Percentiles rank a stretch among this genome's conserved stretches.
Conservation (phyloP, 2,329 filamentous ascomycete species). For the Ilyonectria destructans region DNA sequence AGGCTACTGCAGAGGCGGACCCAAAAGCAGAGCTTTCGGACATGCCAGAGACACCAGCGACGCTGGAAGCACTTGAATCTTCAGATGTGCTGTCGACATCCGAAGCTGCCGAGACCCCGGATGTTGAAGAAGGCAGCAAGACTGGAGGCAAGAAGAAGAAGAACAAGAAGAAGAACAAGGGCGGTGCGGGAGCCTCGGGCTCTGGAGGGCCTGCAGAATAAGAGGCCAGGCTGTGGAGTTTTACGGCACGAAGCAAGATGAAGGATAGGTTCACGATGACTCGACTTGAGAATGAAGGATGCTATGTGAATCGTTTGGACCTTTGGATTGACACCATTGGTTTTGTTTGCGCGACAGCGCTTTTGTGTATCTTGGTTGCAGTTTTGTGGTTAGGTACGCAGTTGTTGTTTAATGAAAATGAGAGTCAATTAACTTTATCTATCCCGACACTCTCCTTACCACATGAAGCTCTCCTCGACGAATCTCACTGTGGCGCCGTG, state of each 20-base stretch:
- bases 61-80: slow-evolving; percentile 31
- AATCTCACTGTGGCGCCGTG: slow-evolving; percentile 8
- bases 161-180: slow-evolving; percentile 48
- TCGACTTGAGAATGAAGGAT: slow-evolving; percentile 1
- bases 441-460: not conserved
- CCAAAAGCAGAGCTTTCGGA: slow-evolving; percentile 25
- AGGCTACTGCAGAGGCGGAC: not conserved
- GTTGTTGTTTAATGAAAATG: slow-evolving; percentile 1
- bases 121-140: slow-evolving; percentile 36
- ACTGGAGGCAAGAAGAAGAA: slow-evolving; percentile 46
- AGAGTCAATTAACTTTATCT: not conserved
- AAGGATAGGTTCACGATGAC: not conserved
- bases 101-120: slow-evolving; percentile 22
- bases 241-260: slow-evolving; percentile 1
- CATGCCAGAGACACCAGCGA: slow-evolving; percentile 34
- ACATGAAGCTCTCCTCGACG: slow-evolving; percentile 15
- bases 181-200: slow-evolving; percentile 21
- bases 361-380: slow-evolving; percentile 7
- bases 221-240: slow-evolving; percentile 2
- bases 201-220: slow-evolving; percentile 37
- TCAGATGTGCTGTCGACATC: slow-evolving; percentile 38
- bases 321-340: not conserved
- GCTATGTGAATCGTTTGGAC: not conserved
- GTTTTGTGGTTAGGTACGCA: not conserved
- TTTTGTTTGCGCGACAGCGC: not conserved